Conservation (phyloP, 768 basidiomycete genomes). For the Neoboletus magnificus region DNA sequence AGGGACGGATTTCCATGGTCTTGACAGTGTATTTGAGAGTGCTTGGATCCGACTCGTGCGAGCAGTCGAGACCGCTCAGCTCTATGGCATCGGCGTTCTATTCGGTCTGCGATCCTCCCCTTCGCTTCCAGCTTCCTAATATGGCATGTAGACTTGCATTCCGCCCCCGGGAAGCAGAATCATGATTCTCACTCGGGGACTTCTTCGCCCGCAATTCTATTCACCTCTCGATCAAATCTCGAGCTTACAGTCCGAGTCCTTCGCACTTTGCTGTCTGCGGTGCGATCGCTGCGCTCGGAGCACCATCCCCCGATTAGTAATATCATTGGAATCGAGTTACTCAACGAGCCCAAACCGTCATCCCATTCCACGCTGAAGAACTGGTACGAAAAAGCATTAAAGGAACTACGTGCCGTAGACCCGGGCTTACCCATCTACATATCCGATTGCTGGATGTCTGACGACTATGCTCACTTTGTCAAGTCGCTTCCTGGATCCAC, state of each 20-base stretch:
- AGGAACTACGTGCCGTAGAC: slow-evolving; percentile 48
- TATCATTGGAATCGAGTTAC: slow-evolving; percentile 53
- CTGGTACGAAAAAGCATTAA: slow-evolving; percentile 64
- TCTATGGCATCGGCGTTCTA: slow-evolving; percentile 66
- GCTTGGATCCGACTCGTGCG: slow-evolving; percentile 64
- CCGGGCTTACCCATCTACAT: slow-evolving; percentile 65
- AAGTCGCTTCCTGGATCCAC: slow-evolving; percentile 30
- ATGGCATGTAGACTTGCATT: slow-evolving; percentile 57
- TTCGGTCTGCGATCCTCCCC: slow-evolving; percentile 44
- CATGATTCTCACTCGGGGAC: slow-evolving; percentile 64
- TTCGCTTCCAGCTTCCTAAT: slow-evolving; percentile 16
- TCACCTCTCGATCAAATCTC: slow-evolving; percentile 47
- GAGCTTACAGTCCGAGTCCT: slow-evolving; percentile 49
- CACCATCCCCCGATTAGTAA: slow-evolving; percentile 39
- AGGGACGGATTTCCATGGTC: slow-evolving; percentile 62
- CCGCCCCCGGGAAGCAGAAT: slow-evolving; percentile 76
- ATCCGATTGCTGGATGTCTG: slow-evolving; percentile 71
- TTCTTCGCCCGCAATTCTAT: slow-evolving; percentile 44
- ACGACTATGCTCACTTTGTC: slow-evolving; percentile 59
- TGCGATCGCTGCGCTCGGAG: slow-evolving; percentile 49
- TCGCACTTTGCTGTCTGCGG: slow-evolving; percentile 36
- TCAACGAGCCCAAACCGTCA: slow-evolving; percentile 57
- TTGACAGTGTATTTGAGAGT: slow-evolving; percentile 49
- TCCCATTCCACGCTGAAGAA: slow-evolving; percentile 48
- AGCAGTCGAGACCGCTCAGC: slow-evolving; percentile 57